phyloP scores from a whole-genome alignment of 331 rosid species.

The Prunus yedoensis region DNA sequence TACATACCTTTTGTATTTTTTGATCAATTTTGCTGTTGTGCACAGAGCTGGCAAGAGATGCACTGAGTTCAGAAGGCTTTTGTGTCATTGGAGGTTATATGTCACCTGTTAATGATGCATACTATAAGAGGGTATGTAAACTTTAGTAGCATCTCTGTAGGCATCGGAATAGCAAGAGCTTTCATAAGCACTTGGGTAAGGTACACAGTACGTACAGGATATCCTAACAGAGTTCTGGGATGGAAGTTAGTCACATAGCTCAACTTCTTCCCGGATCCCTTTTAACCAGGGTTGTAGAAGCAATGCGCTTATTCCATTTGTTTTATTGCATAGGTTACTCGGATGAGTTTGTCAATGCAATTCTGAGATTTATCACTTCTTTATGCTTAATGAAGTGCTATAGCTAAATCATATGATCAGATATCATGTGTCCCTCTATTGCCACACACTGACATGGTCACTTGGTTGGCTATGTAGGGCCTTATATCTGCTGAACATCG shows the following conservation, averaged over 20 bases:
- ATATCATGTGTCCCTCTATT: not conserved
- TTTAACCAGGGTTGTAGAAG: not conserved
- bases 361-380: conserved; percentile 9
- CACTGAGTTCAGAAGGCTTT: conserved; percentile 59
- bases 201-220: not conserved
- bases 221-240: not conserved
- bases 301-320: not conserved
- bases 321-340: not conserved
- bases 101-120: conserved; percentile 97
- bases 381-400: not conserved
- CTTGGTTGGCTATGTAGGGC: conserved; percentile 40
- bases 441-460: conserved; percentile 12
- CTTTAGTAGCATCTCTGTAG: conserved; percentile 6
- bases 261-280: not conserved
- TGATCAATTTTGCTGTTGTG: conserved; percentile 10
- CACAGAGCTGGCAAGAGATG: conserved; percentile 86
- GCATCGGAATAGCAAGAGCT: not conserved
- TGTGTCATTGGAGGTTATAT: conserved; percentile 83
- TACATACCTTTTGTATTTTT: not conserved
- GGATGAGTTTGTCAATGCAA: conserved; percentile 11
- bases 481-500: conserved; percentile 79
- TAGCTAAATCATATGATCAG: conserved; percentile 8
- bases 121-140: conserved; percentile 68
- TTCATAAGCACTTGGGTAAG: not conserved
- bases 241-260: not conserved